Evolutionary conservation across 768 basidiomycete species (phyloP), one percentile per base, ranked within the genome.

Genomic region (Termitomyces eurrhizus): DNA sequence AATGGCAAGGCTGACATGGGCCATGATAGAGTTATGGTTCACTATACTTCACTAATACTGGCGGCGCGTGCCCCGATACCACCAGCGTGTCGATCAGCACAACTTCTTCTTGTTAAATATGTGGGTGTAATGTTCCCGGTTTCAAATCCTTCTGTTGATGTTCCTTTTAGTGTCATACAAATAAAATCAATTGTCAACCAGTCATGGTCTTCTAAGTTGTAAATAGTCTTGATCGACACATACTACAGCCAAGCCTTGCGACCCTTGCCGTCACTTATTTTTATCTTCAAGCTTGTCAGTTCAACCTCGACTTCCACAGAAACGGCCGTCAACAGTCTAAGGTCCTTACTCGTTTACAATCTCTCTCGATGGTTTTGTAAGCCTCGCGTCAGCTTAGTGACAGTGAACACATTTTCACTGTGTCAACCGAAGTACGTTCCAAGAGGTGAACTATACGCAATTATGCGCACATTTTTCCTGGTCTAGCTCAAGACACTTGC

Each of bases 11-110:
- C 26, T 41, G 9, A 18, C 2, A 39, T 37, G 36, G 7, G 1
- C 7, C 39, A n/a, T 54, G 7, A 8, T 14, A 64, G 64, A 62
- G 63, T 29, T 1, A 49, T 16, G 65, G 65, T 1, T 45, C 51
- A 21, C 44, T 65, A 3, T 53, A 35, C 7, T 52, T 59, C 42
- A 65, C 59, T 18, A 65, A 65, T 48, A 63, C 65, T n/a, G 60
- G 58, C 8, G 61, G 58, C 2, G 52, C 64, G 16, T 65, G 64
- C 42, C 64, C 64, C 26, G 52, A 33, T 36, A 51, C 48, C 5
- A 41, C 51, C 42, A 53, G 49, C 7, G 24, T 63, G 9, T 33
- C 52, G 11, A 56, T 42, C 13, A 56, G 53, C 36, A 18, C 53
- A 11, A 7, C 4, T 29, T 7, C 37, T 7, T 4, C 26, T 7